Percentiles rank a stretch among this genome's conserved stretches.
These are phyloP conservation scores for Acanthamoeba lenticulata DNA, from an alignment of 208 protist species.

Conservation along the genomic window DNA sequence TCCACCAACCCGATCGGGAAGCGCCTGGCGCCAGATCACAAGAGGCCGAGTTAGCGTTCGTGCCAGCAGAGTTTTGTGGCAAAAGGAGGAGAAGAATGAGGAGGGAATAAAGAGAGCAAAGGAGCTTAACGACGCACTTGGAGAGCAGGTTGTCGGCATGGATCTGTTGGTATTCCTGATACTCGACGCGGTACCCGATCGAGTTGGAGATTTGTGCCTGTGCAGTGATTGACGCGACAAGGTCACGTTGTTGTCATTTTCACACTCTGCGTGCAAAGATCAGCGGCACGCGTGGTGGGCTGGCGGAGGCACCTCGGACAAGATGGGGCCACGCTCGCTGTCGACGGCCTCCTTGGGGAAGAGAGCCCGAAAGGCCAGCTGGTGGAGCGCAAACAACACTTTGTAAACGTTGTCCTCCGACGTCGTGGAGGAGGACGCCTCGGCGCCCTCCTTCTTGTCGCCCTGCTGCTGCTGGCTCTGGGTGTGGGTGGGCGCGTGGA, in stretches of 20 bases:
- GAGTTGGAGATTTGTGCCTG: slow-evolving; percentile 61
- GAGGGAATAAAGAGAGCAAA: not conserved
- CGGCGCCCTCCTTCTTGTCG: not conserved
- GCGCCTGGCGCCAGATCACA: slow-evolving; percentile 1
- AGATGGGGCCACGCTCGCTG: slow-evolving; percentile 47
- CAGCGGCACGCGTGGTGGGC: not conserved
- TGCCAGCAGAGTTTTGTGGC: not conserved
- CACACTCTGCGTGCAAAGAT: too few species aligned
- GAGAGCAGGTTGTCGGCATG: slow-evolving; percentile 54
- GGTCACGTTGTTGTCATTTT: not conserved
- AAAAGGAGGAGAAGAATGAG: not conserved
- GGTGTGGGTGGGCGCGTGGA: slow-evolving; percentile 39
- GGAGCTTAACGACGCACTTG: not conserved
- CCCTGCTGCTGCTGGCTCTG: not conserved
- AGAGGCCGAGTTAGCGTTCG: too few species aligned
- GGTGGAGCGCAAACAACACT: slow-evolving; percentile 34
- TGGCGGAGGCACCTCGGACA: not conserved
- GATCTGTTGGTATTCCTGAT: slow-evolving; percentile 59
- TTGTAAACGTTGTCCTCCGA: slow-evolving; percentile 31
- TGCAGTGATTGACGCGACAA: not conserved
- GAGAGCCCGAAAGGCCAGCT: slow-evolving; percentile 50
- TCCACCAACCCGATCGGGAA: slow-evolving; percentile 61
- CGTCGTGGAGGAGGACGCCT: too few species aligned
- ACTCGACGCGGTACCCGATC: slow-evolving; percentile 55
- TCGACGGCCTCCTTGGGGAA: slow-evolving; percentile 31